A percentile compares a stretch with the other conserved stretches of the same genome.
Conservation (phyloP, 495 filamentous ascomycete genomes). For the Penicillium goetzii region DNA sequence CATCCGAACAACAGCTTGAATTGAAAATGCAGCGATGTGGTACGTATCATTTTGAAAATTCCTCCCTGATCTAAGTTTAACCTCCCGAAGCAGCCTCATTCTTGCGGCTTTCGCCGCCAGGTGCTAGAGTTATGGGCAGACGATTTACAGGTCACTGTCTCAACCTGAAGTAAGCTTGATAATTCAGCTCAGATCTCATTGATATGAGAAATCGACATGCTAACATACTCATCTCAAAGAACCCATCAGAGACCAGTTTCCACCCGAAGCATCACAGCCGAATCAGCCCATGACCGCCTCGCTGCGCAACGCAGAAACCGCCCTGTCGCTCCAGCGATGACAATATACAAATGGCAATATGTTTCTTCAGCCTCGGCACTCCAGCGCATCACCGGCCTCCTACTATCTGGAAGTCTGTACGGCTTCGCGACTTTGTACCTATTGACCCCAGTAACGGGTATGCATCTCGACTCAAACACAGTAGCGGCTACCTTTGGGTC, state of each 20-base stretch:
- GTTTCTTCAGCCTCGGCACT: constrained; percentile 55
- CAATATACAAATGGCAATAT: constrained; percentile 79
- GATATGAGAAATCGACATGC: neutral
- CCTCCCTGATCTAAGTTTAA: neutral
- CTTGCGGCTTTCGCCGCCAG: neutral
- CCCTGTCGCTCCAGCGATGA: constrained; percentile 76
- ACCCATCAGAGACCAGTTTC: constrained; percentile 8
- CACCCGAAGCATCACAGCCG: constrained; percentile 32
- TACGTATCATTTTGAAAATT: neutral
- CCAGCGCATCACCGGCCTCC: constrained; percentile 64
- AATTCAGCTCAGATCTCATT: neutral
- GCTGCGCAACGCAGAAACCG: constrained; percentile 72
- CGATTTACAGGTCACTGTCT: neutral
- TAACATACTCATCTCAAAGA: neutral
- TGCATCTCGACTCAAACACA: constrained; percentile 69
- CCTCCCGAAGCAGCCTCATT: neutral
- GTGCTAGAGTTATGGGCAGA: neutral
- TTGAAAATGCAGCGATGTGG: neutral
- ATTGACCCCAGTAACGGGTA: constrained; percentile 69
- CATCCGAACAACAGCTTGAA: neutral
- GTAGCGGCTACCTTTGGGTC: constrained; percentile 69
- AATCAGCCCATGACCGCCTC: constrained; percentile 56
- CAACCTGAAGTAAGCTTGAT: neutral
- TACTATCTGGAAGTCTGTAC: constrained; percentile 61
- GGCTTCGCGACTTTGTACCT: constrained; percentile 73